Evolutionary conservation across 2,329 filamentous ascomycete species (phyloP).

Genomic region (Trichophyton verrucosum): DNA sequence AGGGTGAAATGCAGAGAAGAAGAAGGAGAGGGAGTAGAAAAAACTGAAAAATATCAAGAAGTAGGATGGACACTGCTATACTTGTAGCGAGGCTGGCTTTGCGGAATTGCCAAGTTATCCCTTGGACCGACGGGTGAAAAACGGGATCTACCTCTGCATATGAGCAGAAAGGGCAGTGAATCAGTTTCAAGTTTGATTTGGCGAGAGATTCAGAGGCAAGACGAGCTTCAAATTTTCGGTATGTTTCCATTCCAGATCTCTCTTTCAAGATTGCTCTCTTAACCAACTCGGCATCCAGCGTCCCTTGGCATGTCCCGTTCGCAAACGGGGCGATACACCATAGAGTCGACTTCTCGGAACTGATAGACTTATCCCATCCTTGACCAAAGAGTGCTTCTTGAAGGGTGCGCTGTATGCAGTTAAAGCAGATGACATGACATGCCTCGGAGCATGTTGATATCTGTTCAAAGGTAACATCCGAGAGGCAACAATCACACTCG

Average conservation of each 20-base stretch:
- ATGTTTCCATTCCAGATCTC: constrained; percentile 56
- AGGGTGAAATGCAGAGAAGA: constrained; percentile 41
- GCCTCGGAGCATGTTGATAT: constrained; percentile 34
- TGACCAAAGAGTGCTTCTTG: constrained; percentile 88
- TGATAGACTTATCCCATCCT: constrained; percentile 72
- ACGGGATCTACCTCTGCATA: constrained; percentile 82
- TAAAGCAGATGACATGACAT: constrained; percentile 42
- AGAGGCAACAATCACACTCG: constrained; percentile 39
- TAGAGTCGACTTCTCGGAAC: constrained; percentile 59
- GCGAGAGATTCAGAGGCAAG: constrained; percentile 64
- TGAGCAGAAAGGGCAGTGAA: constrained; percentile 78
- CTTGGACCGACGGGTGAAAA: constrained; percentile 45
- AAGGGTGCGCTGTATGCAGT: constrained; percentile 68
- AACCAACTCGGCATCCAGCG: constrained; percentile 57
- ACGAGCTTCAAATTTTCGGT: constrained; percentile 65
- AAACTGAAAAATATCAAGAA: constrained; percentile 34
- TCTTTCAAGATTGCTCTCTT: constrained; percentile 58
- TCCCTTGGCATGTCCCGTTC: constrained; percentile 57
- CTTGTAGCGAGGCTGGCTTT: constrained; percentile 43
- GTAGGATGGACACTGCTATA: constrained; percentile 35
- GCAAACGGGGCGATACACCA: constrained; percentile 68
- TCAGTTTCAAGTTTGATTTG: constrained; percentile 59
- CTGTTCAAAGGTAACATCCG: constrained; percentile 37
- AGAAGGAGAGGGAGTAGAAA: constrained; percentile 43
- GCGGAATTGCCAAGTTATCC: constrained; percentile 46